Base-by-base conservation (phyloP, 768 basidiomycete species). In the Tephrocybe sp. region DNA sequence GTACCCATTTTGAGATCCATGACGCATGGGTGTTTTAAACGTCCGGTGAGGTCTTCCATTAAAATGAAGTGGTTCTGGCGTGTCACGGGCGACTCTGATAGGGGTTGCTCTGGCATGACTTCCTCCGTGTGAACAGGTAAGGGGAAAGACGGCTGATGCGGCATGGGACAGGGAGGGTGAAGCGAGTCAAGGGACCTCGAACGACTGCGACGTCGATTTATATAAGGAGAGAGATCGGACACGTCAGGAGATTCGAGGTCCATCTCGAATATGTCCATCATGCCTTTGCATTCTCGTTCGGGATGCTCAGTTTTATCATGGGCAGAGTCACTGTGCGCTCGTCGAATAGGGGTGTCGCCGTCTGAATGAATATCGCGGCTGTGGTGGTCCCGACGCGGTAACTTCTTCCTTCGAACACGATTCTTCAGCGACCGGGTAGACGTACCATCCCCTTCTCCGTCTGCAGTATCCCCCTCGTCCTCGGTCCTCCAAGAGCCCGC, bases 1-100 rank as follows among this genome's bases (percentile, higher is more conserved):
- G 94, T 97, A n/a, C 97, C 97, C 97, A 98, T 98, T 75, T 99
- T 99, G 59, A 99, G 74, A 68, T 99, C 97, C 61, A 98, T 81
- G 34, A 99, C 95, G 61, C 97, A 99, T 8, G 97, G 91, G 42
- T 79, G 81, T 68, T 89, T 94, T 61, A 97, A 68, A 27, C 88
- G 75, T 21, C 97, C 97, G 2, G 97, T 99, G 41, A 99, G 73
- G 62, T 99, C 97, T 68, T 99, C 97, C 94, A 99, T 97, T 58
- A 98, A 79, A 59, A 99, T 97, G 63, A 98, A 99, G 64, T 97
- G 89, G 62, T 97, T 94, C 67, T 97, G 94, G 11, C 95, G 83
- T 6, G 92, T 84, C 40, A 87, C 71, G 40, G 75, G 64, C 27
- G 74, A 68, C 44, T 79, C 70, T 11, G 57, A 46, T 49, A 64